These are phyloP conservation scores for Graphilbum sp. DNA, from an alignment of 2,329 filamentous ascomycete species.

Conservation along the genomic window DNA sequence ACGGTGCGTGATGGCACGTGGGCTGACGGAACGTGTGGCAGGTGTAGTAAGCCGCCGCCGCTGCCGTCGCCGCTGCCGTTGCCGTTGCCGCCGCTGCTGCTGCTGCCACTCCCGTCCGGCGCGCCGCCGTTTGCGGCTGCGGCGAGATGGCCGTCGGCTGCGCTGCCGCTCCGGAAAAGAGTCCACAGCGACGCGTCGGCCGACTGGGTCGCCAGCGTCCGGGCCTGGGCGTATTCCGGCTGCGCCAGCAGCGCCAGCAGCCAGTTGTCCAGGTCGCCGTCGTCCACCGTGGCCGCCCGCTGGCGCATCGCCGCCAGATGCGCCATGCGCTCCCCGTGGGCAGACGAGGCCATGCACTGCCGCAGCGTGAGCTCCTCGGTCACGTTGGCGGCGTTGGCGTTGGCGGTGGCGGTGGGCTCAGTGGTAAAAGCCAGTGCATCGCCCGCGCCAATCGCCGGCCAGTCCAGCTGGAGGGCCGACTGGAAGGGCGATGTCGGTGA, in stretches of 20 bases:
- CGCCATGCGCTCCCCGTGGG: constrained; percentile 50
- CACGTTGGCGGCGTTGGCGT: background rate
- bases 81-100: background rate
- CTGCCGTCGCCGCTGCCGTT: background rate
- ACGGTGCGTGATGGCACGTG: constrained; percentile 21
- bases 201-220: constrained; percentile 10
- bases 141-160: background rate
- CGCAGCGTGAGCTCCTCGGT: constrained; percentile 15
- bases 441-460: no score
- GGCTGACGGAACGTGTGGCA: constrained; percentile 12
- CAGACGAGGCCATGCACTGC: constrained; percentile 58
- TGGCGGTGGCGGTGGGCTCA: background rate
- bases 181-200: constrained; percentile 1
- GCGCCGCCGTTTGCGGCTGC: no score
- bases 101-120: background rate
- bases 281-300: constrained; percentile 31
- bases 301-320: constrained; percentile 55
- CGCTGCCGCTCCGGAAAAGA: background rate
- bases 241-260: constrained; percentile 26
- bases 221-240: constrained; percentile 29
- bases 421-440: no score
- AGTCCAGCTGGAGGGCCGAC: no score
- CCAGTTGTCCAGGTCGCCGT: constrained; percentile 58
- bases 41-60: background rate
- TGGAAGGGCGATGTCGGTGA: background rate